Percentiles rank a stretch among this genome's conserved stretches.
Conservation (phyloP, 1,284 basidiomycete species). For the Rhodotorula sp. region DNA sequence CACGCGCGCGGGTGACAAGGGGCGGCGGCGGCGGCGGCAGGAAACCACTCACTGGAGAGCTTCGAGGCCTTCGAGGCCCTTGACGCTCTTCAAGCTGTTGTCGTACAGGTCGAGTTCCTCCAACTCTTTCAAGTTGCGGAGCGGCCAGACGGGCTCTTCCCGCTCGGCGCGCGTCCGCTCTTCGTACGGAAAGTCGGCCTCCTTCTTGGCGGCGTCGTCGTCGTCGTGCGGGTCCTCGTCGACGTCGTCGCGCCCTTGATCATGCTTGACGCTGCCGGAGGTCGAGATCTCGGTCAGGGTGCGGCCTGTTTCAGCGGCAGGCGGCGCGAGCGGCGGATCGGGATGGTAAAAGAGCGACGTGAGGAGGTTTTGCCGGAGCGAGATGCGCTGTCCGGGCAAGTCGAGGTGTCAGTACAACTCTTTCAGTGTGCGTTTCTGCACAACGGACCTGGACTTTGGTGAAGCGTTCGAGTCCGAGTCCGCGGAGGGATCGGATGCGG, state of each 20-base stretch:
- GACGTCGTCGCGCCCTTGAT: slow-evolving; percentile 13
- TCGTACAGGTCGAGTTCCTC: slow-evolving; percentile 95
- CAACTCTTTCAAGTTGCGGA: slow-evolving; percentile 65
- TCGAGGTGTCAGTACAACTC: slow-evolving; percentile 52
- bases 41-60: slow-evolving; percentile 64
- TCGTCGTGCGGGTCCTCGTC: slow-evolving; percentile 40
- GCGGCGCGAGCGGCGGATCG: slow-evolving; percentile 10
- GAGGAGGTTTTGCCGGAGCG: slow-evolving; percentile 86
- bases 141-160: slow-evolving; percentile 54
- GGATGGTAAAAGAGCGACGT: slow-evolving; percentile 56
- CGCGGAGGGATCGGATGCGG: slow-evolving; percentile 57
- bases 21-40: too few relatives aligned
- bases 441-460: slow-evolving; percentile 41
- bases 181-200: slow-evolving; percentile 36
- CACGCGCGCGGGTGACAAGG: background rate
- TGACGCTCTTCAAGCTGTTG: slow-evolving; percentile 79
- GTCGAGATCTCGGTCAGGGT: background rate
- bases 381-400: slow-evolving; percentile 72
- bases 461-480: slow-evolving; percentile 41
- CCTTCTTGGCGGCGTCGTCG: slow-evolving; percentile 41
- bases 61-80: slow-evolving; percentile 63
- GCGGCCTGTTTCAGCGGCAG: background rate
- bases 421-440: too few relatives aligned
- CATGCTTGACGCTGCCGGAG: background rate
- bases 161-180: slow-evolving; percentile 52